Evolutionary conservation across 257 asterid species (phyloP).

Genomic region (Solanum lycopersicoides): DNA sequence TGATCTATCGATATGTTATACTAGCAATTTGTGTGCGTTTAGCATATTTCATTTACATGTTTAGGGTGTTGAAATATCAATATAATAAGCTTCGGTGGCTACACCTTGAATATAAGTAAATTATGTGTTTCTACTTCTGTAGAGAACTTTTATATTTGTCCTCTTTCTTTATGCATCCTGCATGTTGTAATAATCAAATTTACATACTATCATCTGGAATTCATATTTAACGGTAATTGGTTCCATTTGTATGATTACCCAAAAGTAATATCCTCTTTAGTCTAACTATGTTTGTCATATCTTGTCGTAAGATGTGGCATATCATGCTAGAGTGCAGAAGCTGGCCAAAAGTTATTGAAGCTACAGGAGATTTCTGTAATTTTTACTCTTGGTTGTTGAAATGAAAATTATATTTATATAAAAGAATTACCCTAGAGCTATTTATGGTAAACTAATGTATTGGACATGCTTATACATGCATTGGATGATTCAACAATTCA

Average conservation of each 20-base stretch:
- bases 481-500: not conserved
- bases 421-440: not conserved
- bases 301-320: not conserved
- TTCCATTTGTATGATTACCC: not conserved
- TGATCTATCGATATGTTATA: conserved; percentile 1
- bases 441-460: not conserved
- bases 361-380: not conserved
- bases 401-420: not conserved
- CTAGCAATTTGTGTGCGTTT: not conserved
- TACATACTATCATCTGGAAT: not conserved
- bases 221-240: not conserved
- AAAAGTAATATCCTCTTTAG: not conserved
- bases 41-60: not conserved
- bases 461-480: not conserved
- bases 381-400: not conserved
- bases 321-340: not conserved
- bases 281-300: not conserved
- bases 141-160: not conserved
- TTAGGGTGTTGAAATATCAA: not conserved
- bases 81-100: not conserved
- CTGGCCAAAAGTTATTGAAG: not conserved
- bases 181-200: not conserved
- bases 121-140: not conserved
- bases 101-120: not conserved
- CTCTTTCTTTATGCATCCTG: not conserved